A percentile compares a stretch with the other conserved stretches of the same genome.
phyloP scores from a whole-genome alignment of 148 eudicot genomes.

The Cornus kousa region DNA sequence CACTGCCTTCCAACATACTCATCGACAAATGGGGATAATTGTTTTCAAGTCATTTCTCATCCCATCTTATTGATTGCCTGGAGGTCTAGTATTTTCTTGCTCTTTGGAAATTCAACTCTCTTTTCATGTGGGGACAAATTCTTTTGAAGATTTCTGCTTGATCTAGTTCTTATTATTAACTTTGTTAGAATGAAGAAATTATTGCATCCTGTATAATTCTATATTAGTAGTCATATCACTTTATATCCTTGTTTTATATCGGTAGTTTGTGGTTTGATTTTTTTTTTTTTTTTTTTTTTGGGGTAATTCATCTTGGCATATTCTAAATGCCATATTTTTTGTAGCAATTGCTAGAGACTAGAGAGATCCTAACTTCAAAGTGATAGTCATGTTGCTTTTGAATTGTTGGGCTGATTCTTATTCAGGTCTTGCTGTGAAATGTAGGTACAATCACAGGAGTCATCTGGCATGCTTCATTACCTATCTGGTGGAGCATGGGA shows the following conservation, averaged over 20 bases:
- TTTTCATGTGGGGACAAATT: background rate
- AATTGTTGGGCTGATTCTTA: slow-evolving; percentile 40
- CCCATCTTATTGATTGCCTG: background rate
- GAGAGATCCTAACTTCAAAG: slow-evolving; percentile 2
- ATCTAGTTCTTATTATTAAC: background rate
- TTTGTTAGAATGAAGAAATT: background rate
- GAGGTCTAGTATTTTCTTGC: background rate
- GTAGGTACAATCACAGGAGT: slow-evolving; percentile 90
- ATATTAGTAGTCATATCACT: background rate
- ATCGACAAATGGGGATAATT: background rate
- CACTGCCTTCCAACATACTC: background rate
- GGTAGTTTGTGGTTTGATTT: background rate
- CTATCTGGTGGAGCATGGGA: slow-evolving; percentile 98
- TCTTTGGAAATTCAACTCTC: background rate
- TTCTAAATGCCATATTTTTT: background rate
- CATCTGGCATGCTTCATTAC: slow-evolving; percentile 87
- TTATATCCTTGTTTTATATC: background rate
- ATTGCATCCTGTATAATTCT: background rate
- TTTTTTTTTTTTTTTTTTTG: background rate
- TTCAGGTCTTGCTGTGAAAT: slow-evolving; percentile 47
- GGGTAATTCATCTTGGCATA: background rate
- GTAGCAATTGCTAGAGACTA: background rate
- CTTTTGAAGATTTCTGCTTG: background rate
- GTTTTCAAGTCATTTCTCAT: background rate
- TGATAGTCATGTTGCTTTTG: slow-evolving; percentile 2